phyloP scores from a whole-genome alignment of 176 grass and related monocot species.

The Zizania latifolia region DNA sequence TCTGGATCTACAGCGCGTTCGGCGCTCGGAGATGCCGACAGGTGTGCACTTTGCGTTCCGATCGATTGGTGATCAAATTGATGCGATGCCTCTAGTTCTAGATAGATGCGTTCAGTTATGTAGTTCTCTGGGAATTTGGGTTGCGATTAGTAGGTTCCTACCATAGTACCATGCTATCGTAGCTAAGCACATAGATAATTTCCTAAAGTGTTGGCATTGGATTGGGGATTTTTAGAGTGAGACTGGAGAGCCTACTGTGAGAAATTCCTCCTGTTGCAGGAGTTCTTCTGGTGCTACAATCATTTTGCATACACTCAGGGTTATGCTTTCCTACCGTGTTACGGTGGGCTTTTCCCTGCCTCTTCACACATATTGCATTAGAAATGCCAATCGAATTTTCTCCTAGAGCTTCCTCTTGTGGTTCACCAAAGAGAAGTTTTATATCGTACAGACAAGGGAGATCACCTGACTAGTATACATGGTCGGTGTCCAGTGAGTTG shows the following conservation, averaged over 20 bases:
- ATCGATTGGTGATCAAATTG: neutral
- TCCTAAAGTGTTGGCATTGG: neutral
- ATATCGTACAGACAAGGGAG: too few species aligned
- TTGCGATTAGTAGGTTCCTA: neutral
- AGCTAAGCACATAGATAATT: neutral
- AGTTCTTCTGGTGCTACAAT: too few species aligned
- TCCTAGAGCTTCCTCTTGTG: neutral
- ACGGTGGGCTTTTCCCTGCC: too few species aligned
- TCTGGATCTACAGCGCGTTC: neutral
- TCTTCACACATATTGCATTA: neutral
- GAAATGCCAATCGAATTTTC: neutral
- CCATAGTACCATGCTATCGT: neutral
- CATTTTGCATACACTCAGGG: too few species aligned
- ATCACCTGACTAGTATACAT: too few species aligned
- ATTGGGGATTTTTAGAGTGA: neutral
- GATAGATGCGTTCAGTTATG: neutral
- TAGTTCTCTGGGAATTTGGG: neutral
- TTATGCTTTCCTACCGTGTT: too few species aligned
- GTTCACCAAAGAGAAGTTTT: too few species aligned
- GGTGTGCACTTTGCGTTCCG: neutral
- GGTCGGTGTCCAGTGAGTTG: too few species aligned
- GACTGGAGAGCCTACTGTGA: neutral
- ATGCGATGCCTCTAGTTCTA: neutral
- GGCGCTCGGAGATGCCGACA: neutral
- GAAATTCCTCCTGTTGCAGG: neutral